phyloP scores from a whole-genome alignment of 139 green algal genomes.

The Tetraselmis striata region DNA sequence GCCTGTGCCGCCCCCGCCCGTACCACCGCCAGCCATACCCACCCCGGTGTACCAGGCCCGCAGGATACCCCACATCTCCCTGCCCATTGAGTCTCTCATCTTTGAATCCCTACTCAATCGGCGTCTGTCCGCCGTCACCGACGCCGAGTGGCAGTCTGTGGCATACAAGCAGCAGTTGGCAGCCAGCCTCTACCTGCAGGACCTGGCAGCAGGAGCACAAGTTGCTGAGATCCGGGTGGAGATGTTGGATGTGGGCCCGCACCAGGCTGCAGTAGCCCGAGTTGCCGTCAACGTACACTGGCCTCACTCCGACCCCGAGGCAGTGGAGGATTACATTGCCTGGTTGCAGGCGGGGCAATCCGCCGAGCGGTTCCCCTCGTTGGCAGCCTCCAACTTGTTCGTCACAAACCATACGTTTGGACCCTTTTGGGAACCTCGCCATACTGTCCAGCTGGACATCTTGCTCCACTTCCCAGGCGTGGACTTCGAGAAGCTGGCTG shows the following conservation, averaged over 20 bases:
- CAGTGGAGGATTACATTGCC: background rate
- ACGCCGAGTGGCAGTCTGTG: background rate
- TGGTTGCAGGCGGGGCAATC: background rate
- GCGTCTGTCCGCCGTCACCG: background rate
- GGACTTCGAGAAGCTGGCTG: too few relatives aligned
- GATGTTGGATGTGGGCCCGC: background rate
- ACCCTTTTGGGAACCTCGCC: background rate
- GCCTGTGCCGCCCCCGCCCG: too few relatives aligned
- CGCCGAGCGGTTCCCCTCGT: background rate
- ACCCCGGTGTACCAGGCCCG: background rate
- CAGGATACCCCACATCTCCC: background rate
- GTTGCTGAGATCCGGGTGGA: background rate
- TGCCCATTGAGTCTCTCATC: background rate
- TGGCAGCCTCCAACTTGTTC: background rate
- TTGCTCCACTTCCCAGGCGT: background rate
- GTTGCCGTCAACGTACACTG: background rate
- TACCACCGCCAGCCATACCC: background rate
- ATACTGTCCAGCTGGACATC: background rate
- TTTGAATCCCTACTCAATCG: background rate
- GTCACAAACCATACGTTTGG: background rate
- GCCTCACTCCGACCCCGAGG: background rate
- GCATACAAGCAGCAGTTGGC: background rate
- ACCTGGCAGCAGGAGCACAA: background rate
- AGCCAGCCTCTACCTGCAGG: background rate
- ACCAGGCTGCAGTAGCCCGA: background rate